Conservation (phyloP, 2,329 filamentous ascomycete species). For the Scedosporium dehoogii region DNA sequence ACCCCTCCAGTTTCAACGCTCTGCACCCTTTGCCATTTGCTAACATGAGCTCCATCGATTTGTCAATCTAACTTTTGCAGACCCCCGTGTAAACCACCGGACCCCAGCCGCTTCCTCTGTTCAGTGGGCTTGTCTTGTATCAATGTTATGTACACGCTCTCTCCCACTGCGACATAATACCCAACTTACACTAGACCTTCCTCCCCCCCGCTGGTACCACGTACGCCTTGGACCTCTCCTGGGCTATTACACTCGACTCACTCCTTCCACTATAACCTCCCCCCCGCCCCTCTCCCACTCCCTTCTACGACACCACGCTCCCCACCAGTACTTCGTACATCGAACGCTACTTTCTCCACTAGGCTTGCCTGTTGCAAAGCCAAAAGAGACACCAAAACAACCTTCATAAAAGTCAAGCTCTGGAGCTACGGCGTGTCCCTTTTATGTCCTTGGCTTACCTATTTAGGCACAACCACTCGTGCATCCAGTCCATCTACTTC, state of each 20-base stretch:
- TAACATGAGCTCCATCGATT: background rate
- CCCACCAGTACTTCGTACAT: background rate
- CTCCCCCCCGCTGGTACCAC: too few relatives aligned
- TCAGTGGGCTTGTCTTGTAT: too few relatives aligned
- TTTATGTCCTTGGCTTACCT: background rate
- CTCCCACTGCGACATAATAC: too few relatives aligned
- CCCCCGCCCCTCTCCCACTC: background rate
- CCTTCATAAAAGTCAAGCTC: background rate
- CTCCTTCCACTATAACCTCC: background rate
- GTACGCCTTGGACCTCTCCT: too few relatives aligned
- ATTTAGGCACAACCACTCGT: slow-evolving; percentile 6
- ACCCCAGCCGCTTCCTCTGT: too few relatives aligned
- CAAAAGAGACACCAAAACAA: slow-evolving; percentile 2
- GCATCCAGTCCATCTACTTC: background rate
- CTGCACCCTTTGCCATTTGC: background rate
- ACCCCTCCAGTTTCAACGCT: background rate
- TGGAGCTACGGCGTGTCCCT: background rate
- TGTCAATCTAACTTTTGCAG: background rate
- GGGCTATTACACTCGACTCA: too few relatives aligned
- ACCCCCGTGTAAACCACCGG: too few relatives aligned
- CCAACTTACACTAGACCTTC: too few relatives aligned
- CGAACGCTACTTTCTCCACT: background rate
- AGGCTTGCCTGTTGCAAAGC: background rate
- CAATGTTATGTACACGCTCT: too few relatives aligned
- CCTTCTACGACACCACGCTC: background rate